phyloP scores from a whole-genome alignment of 108 stramenopile genomes.

The Chaetoceros muelleri region DNA sequence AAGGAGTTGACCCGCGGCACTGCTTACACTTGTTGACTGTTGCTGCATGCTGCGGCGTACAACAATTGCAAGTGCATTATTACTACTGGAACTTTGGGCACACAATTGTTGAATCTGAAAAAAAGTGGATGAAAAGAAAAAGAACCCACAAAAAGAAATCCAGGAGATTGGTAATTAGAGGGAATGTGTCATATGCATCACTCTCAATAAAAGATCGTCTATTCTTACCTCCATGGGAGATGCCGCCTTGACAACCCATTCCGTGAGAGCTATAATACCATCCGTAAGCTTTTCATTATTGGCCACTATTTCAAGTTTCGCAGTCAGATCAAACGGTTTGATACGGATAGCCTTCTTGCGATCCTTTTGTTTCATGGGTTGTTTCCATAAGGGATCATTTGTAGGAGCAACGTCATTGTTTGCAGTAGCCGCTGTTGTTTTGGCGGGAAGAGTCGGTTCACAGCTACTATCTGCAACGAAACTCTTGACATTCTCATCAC shows the following conservation, averaged over 20 bases:
- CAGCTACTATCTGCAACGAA: neutral
- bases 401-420: neutral
- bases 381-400: no score
- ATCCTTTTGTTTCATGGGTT: no score
- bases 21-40: neutral
- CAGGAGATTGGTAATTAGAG: no score
- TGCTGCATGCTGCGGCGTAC: neutral
- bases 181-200: no score
- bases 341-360: neutral
- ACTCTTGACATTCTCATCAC: neutral
- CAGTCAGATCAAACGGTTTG: neutral
- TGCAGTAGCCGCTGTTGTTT: neutral
- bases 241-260: neutral
- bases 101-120: neutral
- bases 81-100: neutral
- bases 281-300: neutral
- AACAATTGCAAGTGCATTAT: neutral
- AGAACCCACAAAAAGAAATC: neutral
- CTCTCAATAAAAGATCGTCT: no score
- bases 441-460: neutral
- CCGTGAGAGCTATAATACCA: neutral
- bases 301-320: neutral
- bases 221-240: neutral
- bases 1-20: neutral
- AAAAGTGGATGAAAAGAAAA: neutral